phyloP scores from a whole-genome alignment of 2,329 filamentous ascomycete genomes.

The Pseudopithomyces maydicus region DNA sequence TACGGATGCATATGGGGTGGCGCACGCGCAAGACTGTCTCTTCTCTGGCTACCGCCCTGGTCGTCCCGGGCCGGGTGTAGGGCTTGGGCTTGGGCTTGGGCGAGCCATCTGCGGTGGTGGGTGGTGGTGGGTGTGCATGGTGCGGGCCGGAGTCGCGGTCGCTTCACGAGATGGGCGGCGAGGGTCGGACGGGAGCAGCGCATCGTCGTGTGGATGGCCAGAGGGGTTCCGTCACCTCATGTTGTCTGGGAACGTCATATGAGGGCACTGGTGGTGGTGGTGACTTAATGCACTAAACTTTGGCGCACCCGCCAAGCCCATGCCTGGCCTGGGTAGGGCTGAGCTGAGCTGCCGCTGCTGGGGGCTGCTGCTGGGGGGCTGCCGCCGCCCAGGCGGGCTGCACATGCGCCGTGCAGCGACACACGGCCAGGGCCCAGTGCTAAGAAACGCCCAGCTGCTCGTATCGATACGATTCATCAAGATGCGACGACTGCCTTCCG shows the following conservation, averaged over 20 bases:
- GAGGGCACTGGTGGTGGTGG: neutral
- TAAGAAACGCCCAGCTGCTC: no score
- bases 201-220: conserved; percentile 28
- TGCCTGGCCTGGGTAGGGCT: conserved; percentile 1
- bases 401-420: neutral
- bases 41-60: conserved; percentile 7
- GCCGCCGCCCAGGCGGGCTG: no score
- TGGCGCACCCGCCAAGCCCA: neutral
- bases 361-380: no score
- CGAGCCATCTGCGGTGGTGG: conserved; percentile 31
- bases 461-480: no score
- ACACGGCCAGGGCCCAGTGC: neutral
- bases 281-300: neutral
- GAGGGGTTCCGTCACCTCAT: conserved; percentile 30
- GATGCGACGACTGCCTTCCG: neutral
- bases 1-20: neutral
- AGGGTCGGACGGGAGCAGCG: conserved; percentile 32
- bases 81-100: conserved; percentile 23
- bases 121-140: conserved; percentile 12
- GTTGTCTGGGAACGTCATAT: conserved; percentile 15
- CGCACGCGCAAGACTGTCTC: conserved; percentile 28
- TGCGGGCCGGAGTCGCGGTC: conserved; percentile 21
- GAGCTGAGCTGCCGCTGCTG: no score
- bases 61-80: conserved; percentile 10
- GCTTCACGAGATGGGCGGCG: conserved; percentile 24